Conservation (phyloP, 345 rosid species). For the Cardamine resedifolia region DNA sequence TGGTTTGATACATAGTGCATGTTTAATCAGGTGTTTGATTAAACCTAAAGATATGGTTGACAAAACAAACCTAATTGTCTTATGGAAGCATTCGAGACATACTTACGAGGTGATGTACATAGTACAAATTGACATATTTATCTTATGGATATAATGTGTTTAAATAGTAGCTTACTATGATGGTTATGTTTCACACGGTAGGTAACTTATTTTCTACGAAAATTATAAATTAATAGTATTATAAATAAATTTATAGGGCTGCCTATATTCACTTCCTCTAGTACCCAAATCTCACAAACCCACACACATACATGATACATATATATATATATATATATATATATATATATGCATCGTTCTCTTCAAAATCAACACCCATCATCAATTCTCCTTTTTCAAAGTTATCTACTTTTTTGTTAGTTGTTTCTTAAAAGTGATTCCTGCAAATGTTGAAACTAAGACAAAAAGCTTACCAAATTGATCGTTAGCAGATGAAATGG, state of each 20-base stretch:
- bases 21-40: not conserved
- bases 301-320: not conserved
- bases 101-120: not conserved
- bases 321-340: no score
- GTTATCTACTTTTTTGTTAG: slow-evolving; percentile 31
- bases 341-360: not conserved
- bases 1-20: not conserved
- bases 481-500: slow-evolving; percentile 27
- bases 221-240: not conserved
- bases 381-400: slow-evolving; percentile 19
- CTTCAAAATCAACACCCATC: not conserved
- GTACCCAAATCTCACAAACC: not conserved
- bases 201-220: not conserved
- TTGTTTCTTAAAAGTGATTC: slow-evolving; percentile 34
- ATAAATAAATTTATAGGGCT: not conserved
- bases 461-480: slow-evolving; percentile 32
- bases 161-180: slow-evolving; percentile 1
- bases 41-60: not conserved
- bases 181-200: not conserved
- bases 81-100: not conserved
- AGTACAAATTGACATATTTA: not conserved
- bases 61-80: not conserved
- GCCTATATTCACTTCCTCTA: not conserved
- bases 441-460: slow-evolving; percentile 31
- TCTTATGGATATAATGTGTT: not conserved